Conservation (phyloP, 1,139 yeast genomes). For the Scheffersomyces segobiensis region DNA sequence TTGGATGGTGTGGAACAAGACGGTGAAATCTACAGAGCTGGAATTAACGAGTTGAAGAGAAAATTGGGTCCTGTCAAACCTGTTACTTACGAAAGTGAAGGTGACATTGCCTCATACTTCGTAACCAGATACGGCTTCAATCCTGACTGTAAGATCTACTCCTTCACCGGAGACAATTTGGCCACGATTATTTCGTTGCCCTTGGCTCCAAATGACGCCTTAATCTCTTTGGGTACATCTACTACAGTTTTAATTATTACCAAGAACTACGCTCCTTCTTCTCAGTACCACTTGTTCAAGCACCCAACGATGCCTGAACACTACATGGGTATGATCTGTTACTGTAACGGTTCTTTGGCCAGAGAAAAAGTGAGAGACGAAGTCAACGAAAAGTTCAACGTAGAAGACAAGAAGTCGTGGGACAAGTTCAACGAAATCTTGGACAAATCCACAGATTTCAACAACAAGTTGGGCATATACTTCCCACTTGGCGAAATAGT, state of each 20-base stretch:
- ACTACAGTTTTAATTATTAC: conserved; percentile 85
- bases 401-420: conserved; percentile 52
- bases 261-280: conserved; percentile 72
- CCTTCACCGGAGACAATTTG: conserved; percentile 88
- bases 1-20: conserved; percentile 28
- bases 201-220: conserved; percentile 69
- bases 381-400: conserved; percentile 48
- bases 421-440: conserved; percentile 60
- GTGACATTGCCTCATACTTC: conserved; percentile 59
- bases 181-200: conserved; percentile 88
- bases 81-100: conserved; percentile 41
- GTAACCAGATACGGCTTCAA: conserved; percentile 62
- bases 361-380: conserved; percentile 73
- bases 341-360: conserved; percentile 88
- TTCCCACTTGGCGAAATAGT: conserved; percentile 89
- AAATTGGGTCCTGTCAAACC: conserved; percentile 57
- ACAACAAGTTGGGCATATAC: conserved; percentile 67
- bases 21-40: conserved; percentile 22
- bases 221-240: conserved; percentile 84
- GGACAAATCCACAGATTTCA: conserved; percentile 34
- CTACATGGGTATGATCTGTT: conserved; percentile 95
- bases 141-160: conserved; percentile 53
- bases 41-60: conserved; percentile 37
- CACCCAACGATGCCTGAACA: conserved; percentile 79
- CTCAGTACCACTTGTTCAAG: conserved; percentile 79